Base-by-base conservation (phyloP, 352 stramenopile genomes). In the Discostella stelligera region DNA sequence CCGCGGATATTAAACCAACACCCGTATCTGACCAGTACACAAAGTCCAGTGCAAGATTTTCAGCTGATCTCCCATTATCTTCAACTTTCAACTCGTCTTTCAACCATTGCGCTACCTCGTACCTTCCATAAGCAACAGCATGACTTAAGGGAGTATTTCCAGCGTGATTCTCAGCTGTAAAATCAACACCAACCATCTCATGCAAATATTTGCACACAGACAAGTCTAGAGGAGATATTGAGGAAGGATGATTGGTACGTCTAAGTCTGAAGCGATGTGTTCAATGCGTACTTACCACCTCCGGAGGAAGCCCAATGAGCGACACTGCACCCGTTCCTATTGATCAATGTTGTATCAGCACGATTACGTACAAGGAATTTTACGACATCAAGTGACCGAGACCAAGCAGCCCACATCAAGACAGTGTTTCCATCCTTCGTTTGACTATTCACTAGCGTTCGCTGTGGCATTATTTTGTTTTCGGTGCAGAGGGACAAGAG, bases 321-420 rank as follows among this genome's bases (percentile, higher is more conserved):
- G 0, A 89, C 81, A 8, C 77, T 84, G 65, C 86, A 92, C 13
- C 86, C 86, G 73, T 92, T 92, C 14, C 82, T 59, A 80, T 92
- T 92, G 10, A 41, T 49, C 27, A 79, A 59, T 30, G 49, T 55
- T 25, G 58, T 30, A 74, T 90, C 75, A 1, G 86, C 83, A 50
- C 86, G 56, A 78, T 83, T 73, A n/a, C 77, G 48, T n/a, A 90
- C 62, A 27, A 92, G 61, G 10, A 92, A 52, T 70, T 90, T 90
- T 0, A 90, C 83, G 25, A 84, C 76, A 54, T 89, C 84, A 20
- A 89, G 60, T n/a, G 77, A 89, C 25, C 77, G 74, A 39, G 84
- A 89, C 86, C 86, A 92, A 16, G 79, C 69, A 30, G 72, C 75
- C 86, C 86, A 92, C 86, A 92, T 92, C 20, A 92, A 71, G 2